Base-by-base conservation (phyloP, 2,329 filamentous ascomycete species). In the Trichoderma oligosporum region DNA sequence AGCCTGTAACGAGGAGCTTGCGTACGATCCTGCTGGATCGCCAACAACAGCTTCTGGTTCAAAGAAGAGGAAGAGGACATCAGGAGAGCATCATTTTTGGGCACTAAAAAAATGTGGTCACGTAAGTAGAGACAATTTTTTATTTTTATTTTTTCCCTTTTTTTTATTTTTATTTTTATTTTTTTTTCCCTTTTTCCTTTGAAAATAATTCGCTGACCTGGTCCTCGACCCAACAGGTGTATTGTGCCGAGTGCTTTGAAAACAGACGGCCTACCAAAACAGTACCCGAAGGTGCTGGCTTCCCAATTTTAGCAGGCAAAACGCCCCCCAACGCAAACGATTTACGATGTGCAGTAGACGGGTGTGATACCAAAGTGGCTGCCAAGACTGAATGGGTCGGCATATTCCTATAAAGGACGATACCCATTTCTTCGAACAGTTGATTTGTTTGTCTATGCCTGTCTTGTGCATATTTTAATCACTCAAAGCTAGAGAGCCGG, bases 51-150 rank as follows among this genome's bases (percentile, higher is more conserved):
- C 63, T 12, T 59, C 60, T 2, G 24, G 46, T 9, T 57, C 62
- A 0, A 73, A 65, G 61, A 79, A 74, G 36, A 74, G 74, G 46
- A 84, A 80, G 65, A 64, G 70, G 31, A 75, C 78, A 18, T 72
- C 76, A 6, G 80, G 78, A 20, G 91, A 96, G 72, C 86, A 89
- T 67, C 88, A 96, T 66, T 93, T 97, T 61, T 97, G 92, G 91
- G 87, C 94, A 1, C 80, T 94, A 33, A 96, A 92, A 72, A 81
- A 81, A 51, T 99, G 94, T 70, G 94, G 94, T 62, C 94, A 99
- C 75, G 94, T 97, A 81, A 68, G 79, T 70, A 16, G 6, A 16
- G 14, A 14, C 44, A n/a, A n/a, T 25, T 55, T 12, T 12, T 49
- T 24, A 0, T n/a, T n/a, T n/a, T n/a, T n/a, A n/a, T n/a, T n/a